phyloP scores from a whole-genome alignment of 345 rosid species.

The Nasturtium officinale region DNA sequence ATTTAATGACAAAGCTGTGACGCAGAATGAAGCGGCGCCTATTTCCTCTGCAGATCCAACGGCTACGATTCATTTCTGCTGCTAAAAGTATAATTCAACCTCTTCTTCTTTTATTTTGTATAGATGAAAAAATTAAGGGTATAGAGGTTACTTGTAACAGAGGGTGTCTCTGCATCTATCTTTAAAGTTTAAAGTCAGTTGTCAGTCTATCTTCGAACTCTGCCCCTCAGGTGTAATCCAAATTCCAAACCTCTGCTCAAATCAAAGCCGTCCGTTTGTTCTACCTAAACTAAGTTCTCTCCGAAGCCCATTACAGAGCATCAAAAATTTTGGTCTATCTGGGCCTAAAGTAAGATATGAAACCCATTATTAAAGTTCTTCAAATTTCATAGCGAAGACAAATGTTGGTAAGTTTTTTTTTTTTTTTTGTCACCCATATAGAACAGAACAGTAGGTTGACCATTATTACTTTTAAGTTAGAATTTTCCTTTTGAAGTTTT shows the following conservation, averaged over 20 bases:
- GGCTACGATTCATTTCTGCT: constrained; percentile 25
- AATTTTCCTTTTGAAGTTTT: not conserved
- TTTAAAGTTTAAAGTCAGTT: constrained; percentile 34
- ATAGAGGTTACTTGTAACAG: constrained; percentile 43
- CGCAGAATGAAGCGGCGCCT: constrained; percentile 44
- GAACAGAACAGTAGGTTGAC: not conserved
- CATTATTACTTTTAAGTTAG: not conserved
- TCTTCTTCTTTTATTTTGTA: not conserved
- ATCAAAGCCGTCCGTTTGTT: constrained; percentile 34
- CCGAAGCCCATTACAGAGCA: not conserved
- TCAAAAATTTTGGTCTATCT: not conserved
- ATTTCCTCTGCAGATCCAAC: constrained; percentile 40
- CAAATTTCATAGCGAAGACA: not conserved
- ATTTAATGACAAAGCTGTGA: constrained; percentile 46
- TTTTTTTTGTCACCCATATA: not conserved
- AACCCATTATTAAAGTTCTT: no score
- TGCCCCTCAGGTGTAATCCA: constrained; percentile 45
- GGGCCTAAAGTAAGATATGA: not conserved
- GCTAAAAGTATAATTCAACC: constrained; percentile 4
- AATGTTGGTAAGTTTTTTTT: not conserved
- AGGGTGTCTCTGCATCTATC: constrained; percentile 44
- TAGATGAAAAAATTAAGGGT: not conserved
- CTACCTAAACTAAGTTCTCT: not conserved
- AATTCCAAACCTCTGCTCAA: constrained; percentile 25
- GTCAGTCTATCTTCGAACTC: constrained; percentile 44